These are phyloP conservation scores for Primulina huaijiensis DNA, from an alignment of 257 asterid species.

Conservation along the genomic window DNA sequence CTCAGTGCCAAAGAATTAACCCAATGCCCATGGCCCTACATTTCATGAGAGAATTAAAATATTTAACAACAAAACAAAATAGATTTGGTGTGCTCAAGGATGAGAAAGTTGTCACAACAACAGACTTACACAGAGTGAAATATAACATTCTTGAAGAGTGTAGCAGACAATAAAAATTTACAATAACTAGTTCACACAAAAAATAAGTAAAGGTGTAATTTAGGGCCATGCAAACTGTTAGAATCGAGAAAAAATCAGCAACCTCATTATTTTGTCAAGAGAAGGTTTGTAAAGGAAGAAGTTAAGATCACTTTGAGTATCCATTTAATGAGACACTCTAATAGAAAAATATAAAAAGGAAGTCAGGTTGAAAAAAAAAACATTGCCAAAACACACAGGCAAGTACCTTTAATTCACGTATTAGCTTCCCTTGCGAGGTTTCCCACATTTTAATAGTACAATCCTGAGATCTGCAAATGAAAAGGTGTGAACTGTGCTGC, in stretches of 20 bases:
- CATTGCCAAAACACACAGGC: background rate
- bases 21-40: conserved; percentile 98
- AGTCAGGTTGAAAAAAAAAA: background rate
- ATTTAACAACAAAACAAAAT: conserved; percentile 9
- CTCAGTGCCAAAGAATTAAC: conserved; percentile 93
- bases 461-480: conserved; percentile 78
- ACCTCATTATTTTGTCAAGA: too few relatives aligned
- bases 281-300: background rate
- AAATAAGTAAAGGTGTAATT: too few relatives aligned
- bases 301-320: background rate
- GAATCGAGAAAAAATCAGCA: too few relatives aligned
- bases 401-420: conserved; percentile 80
- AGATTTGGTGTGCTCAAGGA: conserved; percentile 1
- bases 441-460: conserved; percentile 96
- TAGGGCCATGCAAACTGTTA: too few relatives aligned
- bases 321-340: conserved; percentile 10
- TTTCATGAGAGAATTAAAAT: conserved; percentile 16
- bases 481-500: conserved; percentile 17
- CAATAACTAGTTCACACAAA: too few relatives aligned
- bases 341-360: background rate
- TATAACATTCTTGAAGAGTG: background rate
- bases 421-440: conserved; percentile 80
- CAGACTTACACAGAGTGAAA: background rate
- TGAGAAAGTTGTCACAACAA: conserved; percentile 19
- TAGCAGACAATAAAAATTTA: background rate